These are phyloP conservation scores for Parathielavia appendiculata DNA, from an alignment of 495 filamentous ascomycete genomes.

Conservation along the genomic window DNA sequence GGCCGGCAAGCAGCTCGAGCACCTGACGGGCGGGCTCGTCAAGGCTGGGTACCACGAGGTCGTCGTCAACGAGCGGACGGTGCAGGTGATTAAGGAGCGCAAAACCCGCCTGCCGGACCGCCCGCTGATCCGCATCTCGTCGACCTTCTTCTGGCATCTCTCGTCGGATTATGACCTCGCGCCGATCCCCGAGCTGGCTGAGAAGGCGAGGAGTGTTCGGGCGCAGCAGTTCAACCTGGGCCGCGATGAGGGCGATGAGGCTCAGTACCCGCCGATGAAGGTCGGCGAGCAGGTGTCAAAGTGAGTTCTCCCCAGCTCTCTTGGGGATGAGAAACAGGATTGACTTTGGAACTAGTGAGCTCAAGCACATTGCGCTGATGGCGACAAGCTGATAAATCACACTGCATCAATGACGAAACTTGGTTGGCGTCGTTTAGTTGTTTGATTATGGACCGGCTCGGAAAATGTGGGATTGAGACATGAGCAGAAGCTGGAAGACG, in stretches of 20 bases:
- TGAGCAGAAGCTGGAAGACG: too few relatives aligned
- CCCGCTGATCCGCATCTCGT: conserved; percentile 44
- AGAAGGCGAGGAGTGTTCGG: conserved; percentile 34
- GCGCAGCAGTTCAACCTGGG: conserved; percentile 40
- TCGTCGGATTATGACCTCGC: conserved; percentile 42
- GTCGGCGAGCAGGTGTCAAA: conserved; percentile 46
- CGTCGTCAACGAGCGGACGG: conserved; percentile 44
- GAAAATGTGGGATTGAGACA: too few relatives aligned
- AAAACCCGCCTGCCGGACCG: conserved; percentile 34
- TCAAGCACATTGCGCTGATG: conserved; percentile 44
- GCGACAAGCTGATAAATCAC: conserved; percentile 19
- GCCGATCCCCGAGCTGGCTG: conserved; percentile 38
- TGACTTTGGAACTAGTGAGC: conserved; percentile 25
- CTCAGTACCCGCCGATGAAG: conserved; percentile 41
- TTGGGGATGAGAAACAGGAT: background rate
- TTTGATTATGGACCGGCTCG: too few relatives aligned
- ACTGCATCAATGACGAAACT: too few relatives aligned
- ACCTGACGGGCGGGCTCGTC: conserved; percentile 47
- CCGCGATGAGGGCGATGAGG: conserved; percentile 43
- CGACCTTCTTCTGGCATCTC: conserved; percentile 50
- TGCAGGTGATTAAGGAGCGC: conserved; percentile 35
- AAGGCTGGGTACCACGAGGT: conserved; percentile 53
- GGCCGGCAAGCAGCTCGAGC: conserved; percentile 51
- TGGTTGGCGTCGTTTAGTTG: too few relatives aligned
- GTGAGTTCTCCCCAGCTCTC: conserved; percentile 27